Evolutionary conservation across 345 rosid genomes (phyloP).

Genomic region (Gossypium arboreum): DNA sequence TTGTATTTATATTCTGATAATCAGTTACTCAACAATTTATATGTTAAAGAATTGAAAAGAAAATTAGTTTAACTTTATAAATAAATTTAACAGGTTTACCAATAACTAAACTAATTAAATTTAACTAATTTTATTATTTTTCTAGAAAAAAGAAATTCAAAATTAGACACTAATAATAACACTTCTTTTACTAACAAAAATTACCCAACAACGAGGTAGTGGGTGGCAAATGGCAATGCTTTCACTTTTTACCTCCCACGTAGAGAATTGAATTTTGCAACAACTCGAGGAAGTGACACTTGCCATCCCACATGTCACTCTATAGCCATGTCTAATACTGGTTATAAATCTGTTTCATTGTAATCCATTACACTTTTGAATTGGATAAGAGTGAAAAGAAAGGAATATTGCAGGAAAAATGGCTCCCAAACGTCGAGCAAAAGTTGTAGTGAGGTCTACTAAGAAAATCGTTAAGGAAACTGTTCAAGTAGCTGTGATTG

Average conservation of each 20-base stretch:
- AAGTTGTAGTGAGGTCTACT: background rate
- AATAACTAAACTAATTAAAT: no score
- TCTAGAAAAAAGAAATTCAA: no score
- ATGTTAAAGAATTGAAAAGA: no score
- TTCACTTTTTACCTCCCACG: slow-evolving; percentile 8
- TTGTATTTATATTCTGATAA: no score
- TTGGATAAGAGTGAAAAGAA: background rate
- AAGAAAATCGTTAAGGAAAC: slow-evolving; percentile 1
- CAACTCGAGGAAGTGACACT: background rate
- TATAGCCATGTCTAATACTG: background rate
- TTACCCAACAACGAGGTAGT: no score
- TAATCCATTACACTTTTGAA: no score
- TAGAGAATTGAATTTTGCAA: background rate
- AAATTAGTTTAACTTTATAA: no score
- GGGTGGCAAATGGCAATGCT: background rate
- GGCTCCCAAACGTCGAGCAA: slow-evolving; percentile 10
- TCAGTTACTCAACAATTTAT: no score
- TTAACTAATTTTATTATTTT: no score
- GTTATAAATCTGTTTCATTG: background rate
- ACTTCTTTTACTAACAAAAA: no score
- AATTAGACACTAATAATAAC: no score
- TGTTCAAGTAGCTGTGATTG: slow-evolving; percentile 8
- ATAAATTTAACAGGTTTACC: no score
- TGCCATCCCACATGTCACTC: background rate
- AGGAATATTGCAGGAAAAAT: background rate